Percentiles rank a stretch among this genome's conserved stretches.
Conservation (phyloP, 306 rosid genomes). For the Pachyrhizus erosus region DNA sequence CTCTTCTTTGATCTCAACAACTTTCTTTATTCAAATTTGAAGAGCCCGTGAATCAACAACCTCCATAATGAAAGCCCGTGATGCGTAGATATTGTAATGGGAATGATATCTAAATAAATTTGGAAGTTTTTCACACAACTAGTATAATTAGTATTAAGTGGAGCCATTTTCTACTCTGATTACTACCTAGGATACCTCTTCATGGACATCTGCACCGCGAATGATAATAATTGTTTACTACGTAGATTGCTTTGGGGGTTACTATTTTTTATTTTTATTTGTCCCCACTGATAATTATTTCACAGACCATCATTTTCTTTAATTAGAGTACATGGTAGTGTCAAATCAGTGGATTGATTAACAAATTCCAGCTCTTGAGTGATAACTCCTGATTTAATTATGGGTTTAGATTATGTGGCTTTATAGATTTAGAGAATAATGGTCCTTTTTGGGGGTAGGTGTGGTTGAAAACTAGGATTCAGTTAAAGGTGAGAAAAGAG, state of each 20-base stretch:
- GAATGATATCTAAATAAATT: neutral
- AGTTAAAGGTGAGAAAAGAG: neutral
- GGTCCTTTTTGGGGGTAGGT: neutral
- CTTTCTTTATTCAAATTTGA: neutral
- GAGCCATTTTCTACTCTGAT: neutral
- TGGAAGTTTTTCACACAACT: neutral
- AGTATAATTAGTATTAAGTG: neutral
- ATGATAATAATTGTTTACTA: neutral
- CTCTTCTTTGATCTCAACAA: neutral
- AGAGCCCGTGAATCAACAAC: neutral
- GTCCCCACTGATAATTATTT: neutral
- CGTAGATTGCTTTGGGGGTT: neutral
- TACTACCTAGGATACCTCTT: neutral
- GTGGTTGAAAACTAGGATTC: neutral
- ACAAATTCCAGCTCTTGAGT: conserved; percentile 13
- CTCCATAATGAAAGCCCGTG: neutral
- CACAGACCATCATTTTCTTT: neutral
- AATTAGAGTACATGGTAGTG: neutral
- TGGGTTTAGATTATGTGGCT: conserved; percentile 1
- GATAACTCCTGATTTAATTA: neutral
- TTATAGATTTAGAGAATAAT: conserved; percentile 3
- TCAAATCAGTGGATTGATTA: conserved; percentile 19
- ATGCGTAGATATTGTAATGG: neutral
- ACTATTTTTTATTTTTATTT: neutral
- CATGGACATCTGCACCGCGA: neutral